Percentiles rank a stretch among this genome's conserved stretches.
phyloP scores from a whole-genome alignment of 495 filamentous ascomycete species.

The Penicillium bialowiezense region DNA sequence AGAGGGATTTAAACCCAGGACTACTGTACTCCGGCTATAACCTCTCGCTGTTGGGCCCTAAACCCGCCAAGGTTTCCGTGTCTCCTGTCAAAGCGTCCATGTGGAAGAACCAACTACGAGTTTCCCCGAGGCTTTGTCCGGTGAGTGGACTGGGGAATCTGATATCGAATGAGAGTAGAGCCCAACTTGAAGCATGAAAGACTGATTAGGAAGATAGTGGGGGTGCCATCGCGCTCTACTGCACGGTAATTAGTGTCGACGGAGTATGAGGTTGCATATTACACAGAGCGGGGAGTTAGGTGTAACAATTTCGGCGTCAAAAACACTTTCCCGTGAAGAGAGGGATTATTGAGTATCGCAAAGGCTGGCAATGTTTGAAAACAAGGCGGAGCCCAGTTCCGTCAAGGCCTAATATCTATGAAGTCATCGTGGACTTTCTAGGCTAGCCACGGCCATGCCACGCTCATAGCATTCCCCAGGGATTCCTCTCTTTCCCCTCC shows the following conservation, averaged over 20 bases:
- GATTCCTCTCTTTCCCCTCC: constrained; percentile 1
- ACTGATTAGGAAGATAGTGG: background rate
- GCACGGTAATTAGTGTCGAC: background rate
- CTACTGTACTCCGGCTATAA: constrained; percentile 19
- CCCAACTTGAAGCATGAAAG: background rate
- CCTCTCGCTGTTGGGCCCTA: constrained; percentile 8
- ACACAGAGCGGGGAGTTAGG: background rate
- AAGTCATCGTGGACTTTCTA: constrained; percentile 21
- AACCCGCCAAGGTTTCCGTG: constrained; percentile 5
- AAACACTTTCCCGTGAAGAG: too few species aligned
- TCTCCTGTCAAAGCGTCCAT: background rate
- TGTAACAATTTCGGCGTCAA: background rate
- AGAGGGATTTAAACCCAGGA: constrained; percentile 4
- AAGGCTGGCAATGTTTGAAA: too few species aligned
- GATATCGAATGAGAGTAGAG: background rate
- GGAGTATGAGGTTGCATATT: background rate
- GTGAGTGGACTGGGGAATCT: constrained; percentile 2
- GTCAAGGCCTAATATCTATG: constrained; percentile 18
- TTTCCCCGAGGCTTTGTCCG: constrained; percentile 4
- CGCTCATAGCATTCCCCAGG: too few species aligned
- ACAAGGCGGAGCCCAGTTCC: constrained; percentile 29
- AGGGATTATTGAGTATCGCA: too few species aligned
- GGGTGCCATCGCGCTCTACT: background rate
- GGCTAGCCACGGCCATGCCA: too few species aligned
- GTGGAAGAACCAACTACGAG: background rate